phyloP scores from a whole-genome alignment of 257 asterid genomes.

The Primulina huaijiensis region DNA sequence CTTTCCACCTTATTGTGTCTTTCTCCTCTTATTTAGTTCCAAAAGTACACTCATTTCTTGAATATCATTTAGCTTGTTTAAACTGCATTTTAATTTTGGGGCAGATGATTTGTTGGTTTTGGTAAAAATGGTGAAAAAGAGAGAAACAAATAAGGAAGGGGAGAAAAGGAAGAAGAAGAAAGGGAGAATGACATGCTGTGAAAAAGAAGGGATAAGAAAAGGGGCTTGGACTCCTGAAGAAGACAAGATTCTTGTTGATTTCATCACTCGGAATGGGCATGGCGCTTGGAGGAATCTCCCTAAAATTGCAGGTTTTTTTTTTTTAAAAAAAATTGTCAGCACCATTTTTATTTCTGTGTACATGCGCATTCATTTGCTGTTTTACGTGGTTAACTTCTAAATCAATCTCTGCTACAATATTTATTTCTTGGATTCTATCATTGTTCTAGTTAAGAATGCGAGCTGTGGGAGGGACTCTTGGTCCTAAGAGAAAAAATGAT shows the following conservation, averaged over 20 bases:
- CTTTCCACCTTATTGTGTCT: constrained; percentile 1
- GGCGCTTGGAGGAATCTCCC: constrained; percentile 73
- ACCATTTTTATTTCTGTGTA: not conserved
- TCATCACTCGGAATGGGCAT: constrained; percentile 55
- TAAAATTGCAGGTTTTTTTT: constrained; percentile 48
- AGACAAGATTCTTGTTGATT: constrained; percentile 66
- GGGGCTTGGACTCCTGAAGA: constrained; percentile 77
- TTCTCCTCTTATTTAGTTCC: not conserved
- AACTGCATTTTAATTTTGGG: constrained; percentile 7
- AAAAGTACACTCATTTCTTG: not conserved
- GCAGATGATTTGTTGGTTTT: constrained; percentile 13
- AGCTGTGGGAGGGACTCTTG: no score
- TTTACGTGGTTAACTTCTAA: not conserved
- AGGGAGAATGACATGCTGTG: constrained; percentile 54
- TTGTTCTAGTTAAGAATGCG: no score
- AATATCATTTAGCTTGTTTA: not conserved
- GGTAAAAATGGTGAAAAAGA: constrained; percentile 37
- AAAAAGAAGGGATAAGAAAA: constrained; percentile 45
- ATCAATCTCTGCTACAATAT: not conserved
- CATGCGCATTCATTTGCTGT: not conserved
- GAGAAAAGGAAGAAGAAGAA: constrained; percentile 22
- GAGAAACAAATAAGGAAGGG: constrained; percentile 24
- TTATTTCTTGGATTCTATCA: not conserved
- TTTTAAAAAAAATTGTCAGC: not conserved
- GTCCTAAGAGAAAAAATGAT: not conserved